phyloP scores from a whole-genome alignment of 495 filamentous ascomycete genomes.

The Hypoxylon rickii region DNA sequence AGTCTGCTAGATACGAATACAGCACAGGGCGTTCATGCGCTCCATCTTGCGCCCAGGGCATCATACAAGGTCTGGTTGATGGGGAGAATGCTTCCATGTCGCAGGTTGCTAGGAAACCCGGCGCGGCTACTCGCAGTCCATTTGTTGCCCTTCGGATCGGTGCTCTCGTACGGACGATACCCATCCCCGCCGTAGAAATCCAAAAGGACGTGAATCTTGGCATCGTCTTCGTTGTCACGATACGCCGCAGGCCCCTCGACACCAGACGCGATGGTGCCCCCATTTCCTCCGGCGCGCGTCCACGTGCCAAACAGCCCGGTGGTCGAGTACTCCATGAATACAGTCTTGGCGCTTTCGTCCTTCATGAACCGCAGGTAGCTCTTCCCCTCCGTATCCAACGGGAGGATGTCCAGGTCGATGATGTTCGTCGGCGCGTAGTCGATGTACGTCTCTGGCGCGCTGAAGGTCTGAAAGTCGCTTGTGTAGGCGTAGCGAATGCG shows the following conservation, averaged over 20 bases:
- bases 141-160: conserved; percentile 44
- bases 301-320: conserved; percentile 57
- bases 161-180: conserved; percentile 54
- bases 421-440: conserved; percentile 51
- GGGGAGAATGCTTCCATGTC: conserved; percentile 56
- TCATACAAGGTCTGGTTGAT: conserved; percentile 47
- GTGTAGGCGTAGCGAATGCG: conserved; percentile 52
- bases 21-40: conserved; percentile 11
- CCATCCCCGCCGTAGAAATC: conserved; percentile 58
- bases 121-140: conserved; percentile 48
- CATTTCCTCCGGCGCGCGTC: conserved; percentile 50
- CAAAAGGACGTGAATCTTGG: conserved; percentile 52
- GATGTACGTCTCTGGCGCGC: conserved; percentile 47
- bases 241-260: conserved; percentile 57
- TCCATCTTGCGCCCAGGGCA: conserved; percentile 48
- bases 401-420: conserved; percentile 50
- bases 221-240: conserved; percentile 48
- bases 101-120: conserved; percentile 50
- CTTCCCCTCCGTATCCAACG: conserved; percentile 37
- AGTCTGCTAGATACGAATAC: neutral
- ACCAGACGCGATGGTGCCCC: conserved; percentile 47
- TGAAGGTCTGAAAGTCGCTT: conserved; percentile 48
- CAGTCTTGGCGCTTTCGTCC: conserved; percentile 55
- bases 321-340: conserved; percentile 52
- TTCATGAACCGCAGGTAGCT: conserved; percentile 57